Base-by-base conservation (phyloP, 1,284 basidiomycete species). In the Naganishia albida region DNA sequence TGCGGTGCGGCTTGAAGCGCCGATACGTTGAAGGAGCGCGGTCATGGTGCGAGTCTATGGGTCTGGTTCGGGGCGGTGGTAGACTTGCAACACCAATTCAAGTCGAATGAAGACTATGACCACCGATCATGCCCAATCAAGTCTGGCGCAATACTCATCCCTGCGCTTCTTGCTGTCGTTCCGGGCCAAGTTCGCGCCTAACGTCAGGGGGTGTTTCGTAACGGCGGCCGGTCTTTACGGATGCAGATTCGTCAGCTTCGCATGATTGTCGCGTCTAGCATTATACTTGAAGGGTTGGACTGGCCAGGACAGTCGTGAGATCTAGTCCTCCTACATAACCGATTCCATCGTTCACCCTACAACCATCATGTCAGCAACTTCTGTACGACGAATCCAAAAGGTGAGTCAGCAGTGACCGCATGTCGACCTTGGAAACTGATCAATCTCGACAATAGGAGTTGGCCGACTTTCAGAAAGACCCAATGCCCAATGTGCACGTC, bases 401-500 rank as follows among this genome's bases (percentile, higher is more conserved):
- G 74, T 73, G 25, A 18, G 68, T 44, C 18, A n/a, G 1, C 23
- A 15, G 15, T 15, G 2, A 2, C 44, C 40, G 15, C 49, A 34
- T 39, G n/a, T 60, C 42, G 51, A 26, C 12, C n/a, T n/a, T 4
- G 34, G 34, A 10, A 34, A 34, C 34, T 34, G 34, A 34, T 34
- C 10, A 4, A 34, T 34, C 10, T 16, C 43, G 44, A 40, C 18
- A 18, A 18, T 49, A 80, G 79, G 79, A 80, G 63, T 71, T 79
- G 12, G 67, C 65, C 3, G 75, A 77, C 54, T 69, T 80, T 49
- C 72, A 72, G 66, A 69, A 63, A 52, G 60, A 73, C 20, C 78
- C 79, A n/a, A 67, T 76, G 16, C 54, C 89, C 84, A 85, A 85
- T 25, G 75, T 93, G 60, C 79, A 78, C 1, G 86, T 89, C 6